phyloP scores from a whole-genome alignment of 2,329 filamentous ascomycete genomes.

The Sporothrix brasiliensis region DNA sequence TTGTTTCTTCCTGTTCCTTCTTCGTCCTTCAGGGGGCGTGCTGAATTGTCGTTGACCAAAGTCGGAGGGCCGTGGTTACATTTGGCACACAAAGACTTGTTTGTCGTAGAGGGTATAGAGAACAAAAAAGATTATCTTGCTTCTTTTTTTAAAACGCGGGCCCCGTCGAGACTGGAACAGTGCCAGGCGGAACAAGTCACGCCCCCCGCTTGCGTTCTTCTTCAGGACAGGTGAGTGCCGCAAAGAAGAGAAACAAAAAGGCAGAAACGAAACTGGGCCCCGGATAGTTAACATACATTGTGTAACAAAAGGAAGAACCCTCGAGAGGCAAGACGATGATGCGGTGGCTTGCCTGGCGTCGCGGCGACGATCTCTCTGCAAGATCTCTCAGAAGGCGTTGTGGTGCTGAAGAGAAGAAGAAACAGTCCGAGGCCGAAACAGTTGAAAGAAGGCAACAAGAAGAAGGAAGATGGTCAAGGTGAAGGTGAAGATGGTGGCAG shows the following conservation, averaged over 20 bases:
- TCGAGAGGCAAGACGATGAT: slow-evolving; percentile 56
- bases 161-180: slow-evolving; percentile 24
- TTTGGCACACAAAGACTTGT: slow-evolving; percentile 17
- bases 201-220: slow-evolving; percentile 20
- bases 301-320: slow-evolving; percentile 37
- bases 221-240: slow-evolving; percentile 23
- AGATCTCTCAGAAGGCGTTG: slow-evolving; percentile 17
- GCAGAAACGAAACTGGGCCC: slow-evolving; percentile 40
- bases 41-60: slow-evolving; percentile 3
- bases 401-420: slow-evolving; percentile 19
- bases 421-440: slow-evolving; percentile 28
- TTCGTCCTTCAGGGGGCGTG: slow-evolving; percentile 20
- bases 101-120: slow-evolving; percentile 12
- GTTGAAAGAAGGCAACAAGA: neutral
- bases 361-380: slow-evolving; percentile 34
- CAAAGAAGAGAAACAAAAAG: slow-evolving; percentile 22
- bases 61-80: slow-evolving; percentile 25
- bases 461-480: slow-evolving; percentile 5
- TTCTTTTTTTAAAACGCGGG: slow-evolving; percentile 22
- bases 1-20: slow-evolving; percentile 21
- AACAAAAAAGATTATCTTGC: slow-evolving; percentile 19
- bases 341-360: slow-evolving; percentile 68
- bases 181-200: slow-evolving; percentile 20
- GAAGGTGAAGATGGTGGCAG: neutral
- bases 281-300: slow-evolving; percentile 66